Conservation (phyloP, 805 yeast genomes). For the Kuraishia cidri region DNA sequence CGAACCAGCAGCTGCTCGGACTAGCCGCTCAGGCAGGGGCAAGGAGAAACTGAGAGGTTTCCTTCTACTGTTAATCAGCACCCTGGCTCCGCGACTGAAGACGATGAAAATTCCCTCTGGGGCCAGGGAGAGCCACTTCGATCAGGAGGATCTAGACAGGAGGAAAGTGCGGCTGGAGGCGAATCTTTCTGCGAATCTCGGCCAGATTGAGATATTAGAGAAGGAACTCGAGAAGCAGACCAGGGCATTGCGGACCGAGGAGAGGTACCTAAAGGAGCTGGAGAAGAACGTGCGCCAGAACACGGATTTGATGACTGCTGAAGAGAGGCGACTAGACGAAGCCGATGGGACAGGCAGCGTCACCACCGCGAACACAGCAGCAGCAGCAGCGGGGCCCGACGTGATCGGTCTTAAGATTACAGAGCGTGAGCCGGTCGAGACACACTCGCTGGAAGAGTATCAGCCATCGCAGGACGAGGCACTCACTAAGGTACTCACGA, state of each 20-base stretch:
- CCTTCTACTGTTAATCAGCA: neutral
- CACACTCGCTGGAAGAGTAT: neutral
- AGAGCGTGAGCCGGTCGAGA: neutral
- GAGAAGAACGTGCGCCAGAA: neutral
- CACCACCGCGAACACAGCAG: neutral
- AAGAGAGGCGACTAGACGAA: neutral
- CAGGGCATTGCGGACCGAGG: neutral
- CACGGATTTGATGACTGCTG: constrained; percentile 1
- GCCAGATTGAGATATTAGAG: constrained; percentile 2
- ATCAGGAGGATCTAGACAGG: constrained; percentile 1
- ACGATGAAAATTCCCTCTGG: neutral
- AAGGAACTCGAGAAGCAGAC: neutral
- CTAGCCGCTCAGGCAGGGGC: neutral
- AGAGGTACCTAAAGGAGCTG: neutral
- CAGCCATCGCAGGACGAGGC: constrained; percentile 1
- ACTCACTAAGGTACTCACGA: neutral
- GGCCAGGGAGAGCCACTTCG: constrained; percentile 1
- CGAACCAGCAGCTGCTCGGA: neutral
- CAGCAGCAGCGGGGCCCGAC: neutral
- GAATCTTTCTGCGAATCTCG: constrained; percentile 1
- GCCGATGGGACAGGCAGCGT: too few species aligned
- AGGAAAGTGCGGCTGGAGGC: constrained; percentile 1
- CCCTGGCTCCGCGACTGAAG: neutral
- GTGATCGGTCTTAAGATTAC: neutral
- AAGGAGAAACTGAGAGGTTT: neutral